Conservation (phyloP, 371 early-diverging fungal species). For the Saksenaea oblongispora region DNA sequence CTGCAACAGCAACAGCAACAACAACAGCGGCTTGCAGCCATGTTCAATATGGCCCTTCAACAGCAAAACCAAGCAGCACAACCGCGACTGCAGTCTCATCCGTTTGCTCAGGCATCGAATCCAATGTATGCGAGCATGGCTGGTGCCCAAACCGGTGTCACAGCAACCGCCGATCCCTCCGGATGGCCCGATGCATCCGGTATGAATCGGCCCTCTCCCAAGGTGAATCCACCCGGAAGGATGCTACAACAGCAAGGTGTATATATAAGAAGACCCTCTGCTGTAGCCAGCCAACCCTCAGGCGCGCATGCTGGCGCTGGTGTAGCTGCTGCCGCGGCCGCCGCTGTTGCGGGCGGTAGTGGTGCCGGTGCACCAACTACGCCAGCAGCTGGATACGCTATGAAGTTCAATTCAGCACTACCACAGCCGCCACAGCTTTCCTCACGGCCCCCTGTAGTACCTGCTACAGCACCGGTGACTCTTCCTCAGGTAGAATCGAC, state of each 20-base stretch:
- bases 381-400: slow-evolving; percentile 4
- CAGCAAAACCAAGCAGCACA: slow-evolving; percentile 11
- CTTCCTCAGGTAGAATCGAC: slow-evolving; percentile 8
- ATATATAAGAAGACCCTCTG: background rate
- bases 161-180: slow-evolving; percentile 5
- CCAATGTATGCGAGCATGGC: slow-evolving; percentile 6
- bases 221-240: background rate
- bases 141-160: background rate
- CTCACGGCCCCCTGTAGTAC: slow-evolving; percentile 14
- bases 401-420: background rate
- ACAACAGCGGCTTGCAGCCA: slow-evolving; percentile 23
- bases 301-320: background rate
- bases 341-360: background rate
- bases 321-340: slow-evolving; percentile 9
- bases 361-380: background rate
- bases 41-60: slow-evolving; percentile 23
- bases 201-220: background rate
- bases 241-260: slow-evolving; percentile 9
- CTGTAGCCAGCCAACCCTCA: background rate
- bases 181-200: slow-evolving; percentile 8
- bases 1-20: slow-evolving; percentile 24
- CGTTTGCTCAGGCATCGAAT: slow-evolving; percentile 1
- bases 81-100: slow-evolving; percentile 4
- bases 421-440: slow-evolving; percentile 9
- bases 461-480: slow-evolving; percentile 2